A percentile compares a stretch with the other conserved stretches of the same genome.
phyloP scores from a whole-genome alignment of 2,329 filamentous ascomycete genomes.

The Acephala macrosclerotiorum region DNA sequence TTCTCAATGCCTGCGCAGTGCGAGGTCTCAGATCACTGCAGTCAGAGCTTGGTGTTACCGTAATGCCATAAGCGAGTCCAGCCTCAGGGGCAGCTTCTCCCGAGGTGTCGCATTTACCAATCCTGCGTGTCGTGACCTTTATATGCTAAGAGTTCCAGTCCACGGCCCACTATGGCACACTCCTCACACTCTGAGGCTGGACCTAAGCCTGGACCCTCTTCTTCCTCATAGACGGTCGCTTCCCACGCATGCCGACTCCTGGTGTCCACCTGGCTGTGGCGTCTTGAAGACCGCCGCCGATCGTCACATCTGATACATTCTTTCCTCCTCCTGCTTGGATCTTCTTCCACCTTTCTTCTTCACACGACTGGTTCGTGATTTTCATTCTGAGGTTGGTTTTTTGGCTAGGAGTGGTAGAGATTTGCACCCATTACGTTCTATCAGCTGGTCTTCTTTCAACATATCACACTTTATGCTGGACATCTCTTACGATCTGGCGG shows the following conservation, averaged over 20 bases:
- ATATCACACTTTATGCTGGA: conserved; percentile 36
- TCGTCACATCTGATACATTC: conserved; percentile 33
- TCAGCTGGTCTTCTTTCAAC: conserved; percentile 20
- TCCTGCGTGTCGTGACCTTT: conserved; percentile 9
- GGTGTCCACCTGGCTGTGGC: conserved; percentile 24
- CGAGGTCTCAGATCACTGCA: conserved; percentile 22
- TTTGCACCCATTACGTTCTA: conserved; percentile 11
- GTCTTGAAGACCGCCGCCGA: conserved; percentile 23
- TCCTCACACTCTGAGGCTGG: conserved; percentile 21
- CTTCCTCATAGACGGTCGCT: conserved; percentile 7
- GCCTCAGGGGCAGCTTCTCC: conserved; percentile 9
- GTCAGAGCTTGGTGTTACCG: conserved; percentile 11
- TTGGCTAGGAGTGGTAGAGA: conserved; percentile 25
- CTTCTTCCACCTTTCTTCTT: conserved; percentile 35
- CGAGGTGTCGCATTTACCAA: conserved; percentile 17
- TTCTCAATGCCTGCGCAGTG: neutral
- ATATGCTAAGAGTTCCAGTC: conserved; percentile 7
- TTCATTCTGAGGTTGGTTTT: conserved; percentile 35
- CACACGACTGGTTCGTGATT: conserved; percentile 45
- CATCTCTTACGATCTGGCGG: conserved; percentile 34
- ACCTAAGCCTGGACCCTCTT: conserved; percentile 19
- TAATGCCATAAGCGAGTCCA: conserved; percentile 11
- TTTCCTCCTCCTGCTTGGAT: conserved; percentile 24
- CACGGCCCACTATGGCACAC: conserved; percentile 15
- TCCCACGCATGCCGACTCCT: conserved; percentile 22